These are phyloP conservation scores for Corylus heterophylla DNA, from an alignment of 306 rosid species.

Conservation along the genomic window DNA sequence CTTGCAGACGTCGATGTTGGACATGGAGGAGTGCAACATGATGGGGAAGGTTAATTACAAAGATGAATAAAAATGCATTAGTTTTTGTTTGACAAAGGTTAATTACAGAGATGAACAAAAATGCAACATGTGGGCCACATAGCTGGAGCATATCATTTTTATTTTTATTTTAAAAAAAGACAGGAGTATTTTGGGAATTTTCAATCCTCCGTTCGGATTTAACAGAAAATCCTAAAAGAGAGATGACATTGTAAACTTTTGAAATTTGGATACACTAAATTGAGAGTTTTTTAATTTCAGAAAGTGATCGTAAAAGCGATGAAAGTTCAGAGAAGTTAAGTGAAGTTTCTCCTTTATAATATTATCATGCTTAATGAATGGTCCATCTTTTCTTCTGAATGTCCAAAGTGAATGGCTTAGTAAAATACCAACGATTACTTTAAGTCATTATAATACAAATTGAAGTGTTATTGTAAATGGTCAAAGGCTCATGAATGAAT, in stretches of 20 bases:
- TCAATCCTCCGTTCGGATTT: too few species aligned
- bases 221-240: too few species aligned
- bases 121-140: too few species aligned
- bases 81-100: constrained; percentile 4
- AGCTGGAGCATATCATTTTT: too few species aligned
- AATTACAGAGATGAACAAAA: neutral
- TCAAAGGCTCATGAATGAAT: neutral
- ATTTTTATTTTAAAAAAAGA: too few species aligned
- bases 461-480: neutral
- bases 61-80: too few species aligned
- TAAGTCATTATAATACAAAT: neutral
- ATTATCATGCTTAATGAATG: neutral
- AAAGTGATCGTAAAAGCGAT: too few species aligned
- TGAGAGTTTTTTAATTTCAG: too few species aligned
- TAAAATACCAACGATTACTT: neutral
- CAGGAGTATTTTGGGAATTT: too few species aligned
- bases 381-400: neutral
- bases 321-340: too few species aligned
- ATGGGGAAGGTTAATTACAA: constrained; percentile 9
- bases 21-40: neutral
- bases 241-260: too few species aligned
- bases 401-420: neutral
- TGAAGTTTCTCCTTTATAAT: neutral
- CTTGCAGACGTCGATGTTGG: neutral
- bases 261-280: too few species aligned